phyloP scores from a whole-genome alignment of 257 asterid species.

The Nicotiana otophora region DNA sequence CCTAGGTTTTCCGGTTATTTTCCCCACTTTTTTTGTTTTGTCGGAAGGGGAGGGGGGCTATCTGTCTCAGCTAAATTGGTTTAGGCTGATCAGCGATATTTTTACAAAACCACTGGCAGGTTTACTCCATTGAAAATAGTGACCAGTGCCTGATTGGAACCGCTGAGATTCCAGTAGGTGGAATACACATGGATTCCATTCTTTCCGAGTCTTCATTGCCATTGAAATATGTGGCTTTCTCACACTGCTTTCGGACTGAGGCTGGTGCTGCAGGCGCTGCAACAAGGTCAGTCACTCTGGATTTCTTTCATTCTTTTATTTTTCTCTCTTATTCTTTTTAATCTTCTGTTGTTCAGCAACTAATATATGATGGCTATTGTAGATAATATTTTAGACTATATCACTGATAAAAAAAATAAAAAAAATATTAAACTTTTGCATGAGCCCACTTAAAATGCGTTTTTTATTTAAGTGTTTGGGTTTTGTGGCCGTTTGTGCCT shows the following conservation, averaged over 20 bases:
- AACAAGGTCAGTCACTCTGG: constrained; percentile 48
- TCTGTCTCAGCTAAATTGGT: neutral
- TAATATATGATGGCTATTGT: no score
- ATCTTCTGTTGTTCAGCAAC: neutral
- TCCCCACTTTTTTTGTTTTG: neutral
- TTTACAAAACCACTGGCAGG: constrained; percentile 40
- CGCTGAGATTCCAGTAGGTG: constrained; percentile 97
- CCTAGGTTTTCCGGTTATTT: neutral
- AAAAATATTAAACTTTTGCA: neutral
- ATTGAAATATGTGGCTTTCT: constrained; percentile 79
- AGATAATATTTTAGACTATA: no score
- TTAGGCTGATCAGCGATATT: neutral
- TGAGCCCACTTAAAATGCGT: neutral
- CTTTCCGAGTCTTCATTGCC: constrained; percentile 72
- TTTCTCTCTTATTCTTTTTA: neutral
- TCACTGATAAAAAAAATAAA: no score
- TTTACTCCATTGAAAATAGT: constrained; percentile 84
- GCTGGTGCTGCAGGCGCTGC: constrained; percentile 99
- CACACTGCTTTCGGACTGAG: constrained; percentile 97
- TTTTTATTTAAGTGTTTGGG: neutral
- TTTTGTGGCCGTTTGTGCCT: neutral
- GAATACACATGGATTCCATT: constrained; percentile 95
- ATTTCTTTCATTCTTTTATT: neutral
- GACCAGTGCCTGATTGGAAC: constrained; percentile 98
- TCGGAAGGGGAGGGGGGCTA: neutral